These are phyloP conservation scores for Tagetes patula DNA, from an alignment of 129 eudicot species.

Conservation along the genomic window DNA sequence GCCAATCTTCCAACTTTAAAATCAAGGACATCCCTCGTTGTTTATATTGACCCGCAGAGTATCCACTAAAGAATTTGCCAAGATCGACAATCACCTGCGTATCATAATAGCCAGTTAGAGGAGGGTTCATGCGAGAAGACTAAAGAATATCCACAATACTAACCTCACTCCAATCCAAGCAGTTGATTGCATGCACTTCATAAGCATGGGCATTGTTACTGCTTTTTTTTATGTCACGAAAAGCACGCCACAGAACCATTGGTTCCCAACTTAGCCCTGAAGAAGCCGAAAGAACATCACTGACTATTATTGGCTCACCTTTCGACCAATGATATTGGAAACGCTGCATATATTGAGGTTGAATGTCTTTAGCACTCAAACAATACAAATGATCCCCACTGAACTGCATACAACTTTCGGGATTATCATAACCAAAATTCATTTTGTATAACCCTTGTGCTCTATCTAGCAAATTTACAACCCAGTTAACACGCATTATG, in stretches of 20 bases:
- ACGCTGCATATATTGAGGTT: constrained; percentile 38
- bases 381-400: constrained; percentile 39
- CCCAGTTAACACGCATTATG: constrained; percentile 31
- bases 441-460: constrained; percentile 27
- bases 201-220: constrained; percentile 24
- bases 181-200: constrained; percentile 44
- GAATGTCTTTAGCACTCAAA: constrained; percentile 41
- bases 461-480: constrained; percentile 34
- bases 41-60: constrained; percentile 28
- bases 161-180: constrained; percentile 56
- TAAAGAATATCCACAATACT: background rate
- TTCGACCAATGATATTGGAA: constrained; percentile 57
- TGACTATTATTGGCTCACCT: constrained; percentile 52
- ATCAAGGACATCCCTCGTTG: constrained; percentile 24
- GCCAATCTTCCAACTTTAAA: constrained; percentile 63
- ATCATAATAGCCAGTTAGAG: background rate
- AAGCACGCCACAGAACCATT: constrained; percentile 76
- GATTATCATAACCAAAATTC: background rate
- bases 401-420: background rate
- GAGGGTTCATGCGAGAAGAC: no score
- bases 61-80: constrained; percentile 46
- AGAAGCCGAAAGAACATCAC: constrained; percentile 37
- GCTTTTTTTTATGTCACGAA: constrained; percentile 38
- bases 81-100: constrained; percentile 44
- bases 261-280: constrained; percentile 76